Evolutionary conservation across 169 alveolate genomes (phyloP).

Genomic region (Cryptosporidium ubiquitum): DNA sequence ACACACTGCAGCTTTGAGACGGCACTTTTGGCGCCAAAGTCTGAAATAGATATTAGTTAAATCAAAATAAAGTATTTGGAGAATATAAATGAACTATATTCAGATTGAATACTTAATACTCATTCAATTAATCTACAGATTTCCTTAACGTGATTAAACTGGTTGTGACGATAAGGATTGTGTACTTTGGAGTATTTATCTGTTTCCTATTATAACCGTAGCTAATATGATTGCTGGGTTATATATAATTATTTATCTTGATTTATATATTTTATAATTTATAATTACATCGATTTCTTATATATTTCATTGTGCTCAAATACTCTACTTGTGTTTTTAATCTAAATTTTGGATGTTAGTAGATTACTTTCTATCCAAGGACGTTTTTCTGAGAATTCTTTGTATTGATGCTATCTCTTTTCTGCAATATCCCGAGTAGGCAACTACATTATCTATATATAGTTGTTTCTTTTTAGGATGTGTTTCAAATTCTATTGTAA

Average conservation of each 20-base stretch:
- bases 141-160: not conserved
- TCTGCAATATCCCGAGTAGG: not conserved
- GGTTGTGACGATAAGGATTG: not conserved
- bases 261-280: no score
- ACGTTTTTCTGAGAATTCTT: not conserved
- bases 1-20: constrained; percentile 65
- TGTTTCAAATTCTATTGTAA: not conserved
- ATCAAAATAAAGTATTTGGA: not conserved
- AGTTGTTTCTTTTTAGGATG: not conserved
- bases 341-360: no score
- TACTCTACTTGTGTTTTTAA: no score
- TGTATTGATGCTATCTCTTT: not conserved
- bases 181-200: not conserved
- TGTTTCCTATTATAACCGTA: no score
- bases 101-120: not conserved
- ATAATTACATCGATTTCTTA: no score
- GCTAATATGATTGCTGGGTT: not conserved
- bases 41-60: not conserved
- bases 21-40: constrained; percentile 6
- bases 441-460: not conserved
- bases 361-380: not conserved
- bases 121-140: not conserved
- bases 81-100: not conserved
- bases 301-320: no score
- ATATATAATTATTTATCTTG: no score